These are phyloP conservation scores for Bathelium albidoporum DNA, from an alignment of 495 filamentous ascomycete species.

Conservation along the genomic window DNA sequence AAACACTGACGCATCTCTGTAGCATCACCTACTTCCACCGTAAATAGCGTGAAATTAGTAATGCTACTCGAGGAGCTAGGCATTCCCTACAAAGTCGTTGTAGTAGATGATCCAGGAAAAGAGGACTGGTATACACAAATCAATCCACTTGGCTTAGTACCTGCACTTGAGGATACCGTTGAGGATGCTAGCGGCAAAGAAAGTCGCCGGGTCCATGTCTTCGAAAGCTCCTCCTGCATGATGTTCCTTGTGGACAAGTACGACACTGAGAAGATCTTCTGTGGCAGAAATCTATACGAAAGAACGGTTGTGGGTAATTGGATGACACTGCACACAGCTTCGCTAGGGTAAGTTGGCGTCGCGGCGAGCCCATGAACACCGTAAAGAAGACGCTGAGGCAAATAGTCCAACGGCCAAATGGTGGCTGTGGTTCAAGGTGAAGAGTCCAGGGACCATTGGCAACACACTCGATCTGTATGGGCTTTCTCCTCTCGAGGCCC, in stretches of 20 bases:
- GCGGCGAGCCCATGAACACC: too few species aligned
- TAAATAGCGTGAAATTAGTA: slow-evolving; percentile 10
- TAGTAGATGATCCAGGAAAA: slow-evolving; percentile 1
- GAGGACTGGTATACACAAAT: slow-evolving; percentile 10
- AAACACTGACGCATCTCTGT: background rate
- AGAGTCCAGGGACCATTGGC: background rate
- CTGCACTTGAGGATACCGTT: slow-evolving; percentile 9
- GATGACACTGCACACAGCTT: slow-evolving; percentile 9
- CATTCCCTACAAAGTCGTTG: slow-evolving; percentile 7
- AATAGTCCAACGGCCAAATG: slow-evolving; percentile 10
- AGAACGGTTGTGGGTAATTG: slow-evolving; percentile 8
- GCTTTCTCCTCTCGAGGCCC: too few species aligned
- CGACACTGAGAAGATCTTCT: slow-evolving; percentile 8
- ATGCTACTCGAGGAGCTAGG: slow-evolving; percentile 13
- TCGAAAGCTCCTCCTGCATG: slow-evolving; percentile 14
- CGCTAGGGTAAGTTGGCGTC: slow-evolving; percentile 9
- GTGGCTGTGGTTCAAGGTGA: slow-evolving; percentile 10
- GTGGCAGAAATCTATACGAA: slow-evolving; percentile 6
- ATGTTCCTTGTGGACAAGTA: slow-evolving; percentile 12
- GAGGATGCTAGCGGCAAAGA: background rate
- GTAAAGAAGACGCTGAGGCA: background rate
- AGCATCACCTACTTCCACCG: slow-evolving; percentile 8
- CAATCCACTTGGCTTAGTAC: slow-evolving; percentile 12
- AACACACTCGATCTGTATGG: background rate
- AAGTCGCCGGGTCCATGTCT: background rate